Conservation (phyloP, 179 eudicot species). For the Silene noctiflora region DNA sequence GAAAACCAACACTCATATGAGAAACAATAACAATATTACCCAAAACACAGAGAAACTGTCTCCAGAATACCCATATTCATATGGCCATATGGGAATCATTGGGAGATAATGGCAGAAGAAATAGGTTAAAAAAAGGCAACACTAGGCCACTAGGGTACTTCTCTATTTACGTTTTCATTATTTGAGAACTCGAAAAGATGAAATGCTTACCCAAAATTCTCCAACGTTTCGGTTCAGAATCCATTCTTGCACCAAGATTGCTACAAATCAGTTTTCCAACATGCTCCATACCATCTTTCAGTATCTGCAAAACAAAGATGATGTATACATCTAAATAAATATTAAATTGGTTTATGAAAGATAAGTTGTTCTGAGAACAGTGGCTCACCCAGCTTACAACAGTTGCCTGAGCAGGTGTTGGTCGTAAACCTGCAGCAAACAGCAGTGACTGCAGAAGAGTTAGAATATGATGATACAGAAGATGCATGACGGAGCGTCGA, state of each 20-base stretch:
- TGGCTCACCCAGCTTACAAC: conserved; percentile 91
- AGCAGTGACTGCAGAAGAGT: conserved; percentile 89
- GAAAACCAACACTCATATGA: conserved; percentile 10
- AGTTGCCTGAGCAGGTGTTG: conserved; percentile 99
- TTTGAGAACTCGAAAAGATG: neutral
- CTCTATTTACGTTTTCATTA: neutral
- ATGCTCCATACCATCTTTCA: conserved; percentile 98
- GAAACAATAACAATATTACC: neutral
- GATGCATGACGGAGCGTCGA: conserved; percentile 12
- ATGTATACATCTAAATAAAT: neutral
- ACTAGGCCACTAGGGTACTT: neutral
- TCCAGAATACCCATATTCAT: neutral
- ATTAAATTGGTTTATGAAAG: conserved; percentile 10
- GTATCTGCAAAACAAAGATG: conserved; percentile 44
- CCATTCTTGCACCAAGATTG: conserved; percentile 96
- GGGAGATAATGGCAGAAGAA: neutral
- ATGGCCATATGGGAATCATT: conserved; percentile 4
- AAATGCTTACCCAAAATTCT: conserved; percentile 70
- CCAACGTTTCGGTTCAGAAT: conserved; percentile 97
- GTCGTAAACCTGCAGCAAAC: conserved; percentile 99
- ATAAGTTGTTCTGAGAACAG: conserved; percentile 5
- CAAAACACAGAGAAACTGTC: neutral
- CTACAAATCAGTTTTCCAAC: conserved; percentile 95
- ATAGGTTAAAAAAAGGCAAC: neutral
- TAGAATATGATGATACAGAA: conserved; percentile 37